Conservation (phyloP, 2,329 filamentous ascomycete genomes). For the Knufia petricola region DNA sequence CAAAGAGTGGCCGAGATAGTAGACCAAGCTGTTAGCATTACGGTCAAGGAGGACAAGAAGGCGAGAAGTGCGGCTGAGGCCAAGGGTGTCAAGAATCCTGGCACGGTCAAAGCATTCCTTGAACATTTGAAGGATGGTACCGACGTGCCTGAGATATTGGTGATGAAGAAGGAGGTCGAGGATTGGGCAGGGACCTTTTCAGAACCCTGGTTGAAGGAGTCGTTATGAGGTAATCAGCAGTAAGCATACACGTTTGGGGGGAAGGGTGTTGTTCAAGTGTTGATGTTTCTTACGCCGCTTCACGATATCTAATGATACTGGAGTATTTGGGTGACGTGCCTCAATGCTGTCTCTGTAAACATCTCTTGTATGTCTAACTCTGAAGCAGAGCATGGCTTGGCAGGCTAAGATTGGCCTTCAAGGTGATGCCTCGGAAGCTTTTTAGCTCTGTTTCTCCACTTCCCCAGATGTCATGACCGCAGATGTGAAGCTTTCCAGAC, state of each 20-base stretch:
- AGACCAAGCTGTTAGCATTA: conserved; percentile 73
- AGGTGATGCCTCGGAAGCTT: not conserved
- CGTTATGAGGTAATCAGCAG: not conserved
- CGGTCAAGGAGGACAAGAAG: conserved; percentile 22
- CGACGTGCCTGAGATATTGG: conserved; percentile 25
- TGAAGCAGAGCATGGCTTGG: no score
- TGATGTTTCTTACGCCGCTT: not conserved
- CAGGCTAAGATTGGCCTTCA: no score
- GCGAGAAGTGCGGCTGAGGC: conserved; percentile 20
- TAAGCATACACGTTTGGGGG: not conserved
- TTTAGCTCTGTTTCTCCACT: not conserved
- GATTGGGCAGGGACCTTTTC: conserved; percentile 28
- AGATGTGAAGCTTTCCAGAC: not conserved
- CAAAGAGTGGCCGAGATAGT: conserved; percentile 84
- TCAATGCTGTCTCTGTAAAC: no score
- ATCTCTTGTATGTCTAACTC: no score
- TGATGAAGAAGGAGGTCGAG: conserved; percentile 26
- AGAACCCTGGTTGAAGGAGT: conserved; percentile 24
- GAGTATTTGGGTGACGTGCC: no score
- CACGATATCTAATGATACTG: no score
- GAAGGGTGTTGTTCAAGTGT: not conserved
- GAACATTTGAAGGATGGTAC: conserved; percentile 26
- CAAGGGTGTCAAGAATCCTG: conserved; percentile 26
- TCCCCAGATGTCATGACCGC: not conserved
- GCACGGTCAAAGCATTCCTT: conserved; percentile 25